Evolutionary conservation across 2,329 filamentous ascomycete species (phyloP), one percentile per base, ranked within the genome.

Genomic region (Fusarium nygamai): DNA sequence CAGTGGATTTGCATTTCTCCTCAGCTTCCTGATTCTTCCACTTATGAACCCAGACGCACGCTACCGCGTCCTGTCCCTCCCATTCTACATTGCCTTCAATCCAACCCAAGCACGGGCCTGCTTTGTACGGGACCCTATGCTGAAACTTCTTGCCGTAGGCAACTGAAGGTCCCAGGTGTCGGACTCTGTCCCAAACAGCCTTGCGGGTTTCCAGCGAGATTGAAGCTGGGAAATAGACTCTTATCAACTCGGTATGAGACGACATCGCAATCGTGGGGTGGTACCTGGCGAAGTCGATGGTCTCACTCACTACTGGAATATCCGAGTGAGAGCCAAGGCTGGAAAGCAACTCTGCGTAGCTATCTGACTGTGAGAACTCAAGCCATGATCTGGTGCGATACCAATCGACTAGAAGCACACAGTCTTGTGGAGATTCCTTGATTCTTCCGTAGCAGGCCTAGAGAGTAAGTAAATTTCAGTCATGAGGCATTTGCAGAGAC

Each of bases 51-150:
- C 48, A 53, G 12, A 53, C 12, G 10, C 48, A 53, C 0, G 48
- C 31, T 24, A 53, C 33, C 0, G n/a, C n/a, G 0, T 53, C 48
- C 2, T 53, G 11, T 0, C 29, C n/a, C 11, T 53, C 33, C 48
- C 33, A 36, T 6, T 16, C 20, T 2, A 27, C 33, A 20, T 34
- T 8, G 0, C 17, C 31, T 2, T 53, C 48, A 24, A 53, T 1
- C 48, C 48, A 53, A 4, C 31, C 48, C 6, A 53, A 27, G 33
- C 31, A 11, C 0, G 48, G 31, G 8, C 8, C 4, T 14, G 3
- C 0, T 36, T 1, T 27, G 8, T 36, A 53, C 4, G 48, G 48
- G 12, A 4, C 0, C 0, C 12, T 24, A 16, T 53, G n/a, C 16
- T 53, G 8, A 1, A 53, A 19, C 16, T 6, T 51, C 1, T 2